These are phyloP conservation scores for Albatrellus sp. DNA, from an alignment of 1,284 basidiomycete genomes.

Conservation along the genomic window DNA sequence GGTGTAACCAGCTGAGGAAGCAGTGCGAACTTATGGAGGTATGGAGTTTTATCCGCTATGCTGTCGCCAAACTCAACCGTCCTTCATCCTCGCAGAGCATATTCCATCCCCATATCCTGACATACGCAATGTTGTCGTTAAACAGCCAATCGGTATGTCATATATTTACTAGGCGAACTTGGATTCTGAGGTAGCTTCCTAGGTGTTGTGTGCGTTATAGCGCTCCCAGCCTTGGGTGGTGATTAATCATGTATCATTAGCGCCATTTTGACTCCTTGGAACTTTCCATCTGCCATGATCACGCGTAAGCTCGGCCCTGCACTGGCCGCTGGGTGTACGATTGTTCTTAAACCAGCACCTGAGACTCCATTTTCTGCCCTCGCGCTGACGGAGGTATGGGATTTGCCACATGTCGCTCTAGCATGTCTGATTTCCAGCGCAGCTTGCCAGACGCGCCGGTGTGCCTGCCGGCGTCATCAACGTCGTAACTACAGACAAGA, in stretches of 20 bases:
- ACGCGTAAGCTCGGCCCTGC: constrained; percentile 83
- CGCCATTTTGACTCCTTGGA: constrained; percentile 76
- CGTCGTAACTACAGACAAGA: constrained; percentile 78
- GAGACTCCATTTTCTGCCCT: constrained; percentile 94
- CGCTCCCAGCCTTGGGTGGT: no score
- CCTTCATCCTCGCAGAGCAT: constrained; percentile 37
- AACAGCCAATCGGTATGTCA: constrained; percentile 78
- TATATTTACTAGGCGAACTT: neutral
- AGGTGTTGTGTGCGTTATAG: constrained; percentile 46
- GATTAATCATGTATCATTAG: constrained; percentile 21
- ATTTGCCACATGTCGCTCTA: no score
- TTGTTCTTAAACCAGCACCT: constrained; percentile 90
- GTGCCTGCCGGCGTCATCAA: constrained; percentile 94
- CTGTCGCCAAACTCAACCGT: neutral
- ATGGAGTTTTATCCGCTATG: neutral
- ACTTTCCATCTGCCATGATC: constrained; percentile 93
- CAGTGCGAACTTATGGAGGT: constrained; percentile 77
- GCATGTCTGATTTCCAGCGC: neutral
- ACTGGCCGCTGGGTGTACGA: constrained; percentile 90
- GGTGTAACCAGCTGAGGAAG: constrained; percentile 62
- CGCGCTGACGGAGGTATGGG: constrained; percentile 67
- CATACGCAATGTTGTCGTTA: constrained; percentile 82
- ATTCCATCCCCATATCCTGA: constrained; percentile 70
- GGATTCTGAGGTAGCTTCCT: neutral
- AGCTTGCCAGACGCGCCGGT: constrained; percentile 80